Base-by-base conservation (phyloP, 768 basidiomycete genomes). In the Tylopilus rubrobrunneus region DNA sequence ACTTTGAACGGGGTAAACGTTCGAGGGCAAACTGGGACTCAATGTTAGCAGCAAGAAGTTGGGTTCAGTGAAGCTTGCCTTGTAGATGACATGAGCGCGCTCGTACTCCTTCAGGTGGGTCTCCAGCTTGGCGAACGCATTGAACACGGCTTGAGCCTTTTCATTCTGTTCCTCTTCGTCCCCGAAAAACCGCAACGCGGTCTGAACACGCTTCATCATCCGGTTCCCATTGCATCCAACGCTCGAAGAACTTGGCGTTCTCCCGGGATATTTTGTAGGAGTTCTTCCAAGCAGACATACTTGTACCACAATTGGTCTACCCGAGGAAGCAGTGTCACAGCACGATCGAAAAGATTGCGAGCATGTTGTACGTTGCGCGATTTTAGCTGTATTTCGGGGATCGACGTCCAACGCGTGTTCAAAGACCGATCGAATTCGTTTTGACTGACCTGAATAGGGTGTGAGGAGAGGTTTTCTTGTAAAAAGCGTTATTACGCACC, bases 151-250 rank as follows among this genome's bases (percentile, higher is more conserved):
- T 73, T 99, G 96, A 5, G 94, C 78, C 68, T 87, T 87, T 69
- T 89, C 74, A n/a, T 94, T 81, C 62, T 92, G 87, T 65, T 90
- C 88, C 63, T 89, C 89, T 42, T 90, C 89, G 60, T 93, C 91
- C 3, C 88, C 88, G 62, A 85, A 94, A 71, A 91, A 94, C 67
- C 90, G 85, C n/a, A 94, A 71, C 2, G 92, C 91, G 4, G 88
- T 90, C 71, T 92, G 89, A 69, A 91, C 96, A 99, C 4, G 96
- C 94, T 76, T 98, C 98, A 81, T 98, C 97, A 63, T 98, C 95
- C 1, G 97, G 97, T 68, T 98, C 97, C 97, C 97, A 98, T 60
- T 92, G 83, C 93, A 98, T 96, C 97, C 97, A 99, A 44, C 97
- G 83, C 71, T 99, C 97, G 57, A 98, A 99, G 51, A 19, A 98